A percentile compares a stretch with the other conserved stretches of the same genome.
phyloP scores from a whole-genome alignment of 768 basidiomycete genomes.

The Strobilomyces confusus region DNA sequence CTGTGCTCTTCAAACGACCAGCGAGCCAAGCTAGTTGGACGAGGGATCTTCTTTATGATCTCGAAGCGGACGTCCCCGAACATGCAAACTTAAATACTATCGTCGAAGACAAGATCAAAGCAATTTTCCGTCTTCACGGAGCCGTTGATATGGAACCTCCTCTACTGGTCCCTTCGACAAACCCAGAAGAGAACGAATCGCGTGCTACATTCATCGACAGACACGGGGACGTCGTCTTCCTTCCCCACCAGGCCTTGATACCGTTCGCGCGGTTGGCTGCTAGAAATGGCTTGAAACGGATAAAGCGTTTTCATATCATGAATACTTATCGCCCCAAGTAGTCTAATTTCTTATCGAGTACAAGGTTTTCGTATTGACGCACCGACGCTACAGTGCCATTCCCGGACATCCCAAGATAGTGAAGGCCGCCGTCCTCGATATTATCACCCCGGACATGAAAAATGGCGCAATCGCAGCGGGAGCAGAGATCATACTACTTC shows the following conservation, averaged over 20 bases:
- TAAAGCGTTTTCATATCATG: conserved; percentile 80
- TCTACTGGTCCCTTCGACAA: conserved; percentile 69
- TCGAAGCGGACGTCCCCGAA: conserved; percentile 62
- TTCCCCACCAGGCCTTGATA: conserved; percentile 69
- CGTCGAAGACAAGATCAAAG: conserved; percentile 70
- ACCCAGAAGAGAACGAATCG: conserved; percentile 57
- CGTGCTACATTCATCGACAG: conserved; percentile 76
- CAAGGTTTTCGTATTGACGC: background rate
- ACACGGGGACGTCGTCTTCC: conserved; percentile 68
- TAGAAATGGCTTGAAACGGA: conserved; percentile 55
- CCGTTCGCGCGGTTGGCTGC: conserved; percentile 86
- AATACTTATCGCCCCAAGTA: conserved; percentile 71
- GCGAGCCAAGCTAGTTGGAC: conserved; percentile 58
- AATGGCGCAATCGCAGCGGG: conserved; percentile 64
- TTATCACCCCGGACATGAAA: conserved; percentile 70
- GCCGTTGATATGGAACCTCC: conserved; percentile 87
- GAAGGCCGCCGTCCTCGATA: conserved; percentile 80
- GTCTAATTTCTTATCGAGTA: conserved; percentile 10
- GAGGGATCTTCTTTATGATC: conserved; percentile 71
- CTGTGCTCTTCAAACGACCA: conserved; percentile 73
- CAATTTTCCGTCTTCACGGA: conserved; percentile 85
- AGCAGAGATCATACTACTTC: conserved; percentile 70
- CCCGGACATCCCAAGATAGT: conserved; percentile 69
- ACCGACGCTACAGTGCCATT: conserved; percentile 40
- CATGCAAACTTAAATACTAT: conserved; percentile 67